These are phyloP conservation scores for Penicillium flavigenum DNA, from an alignment of 495 filamentous ascomycete genomes.

Conservation along the genomic window DNA sequence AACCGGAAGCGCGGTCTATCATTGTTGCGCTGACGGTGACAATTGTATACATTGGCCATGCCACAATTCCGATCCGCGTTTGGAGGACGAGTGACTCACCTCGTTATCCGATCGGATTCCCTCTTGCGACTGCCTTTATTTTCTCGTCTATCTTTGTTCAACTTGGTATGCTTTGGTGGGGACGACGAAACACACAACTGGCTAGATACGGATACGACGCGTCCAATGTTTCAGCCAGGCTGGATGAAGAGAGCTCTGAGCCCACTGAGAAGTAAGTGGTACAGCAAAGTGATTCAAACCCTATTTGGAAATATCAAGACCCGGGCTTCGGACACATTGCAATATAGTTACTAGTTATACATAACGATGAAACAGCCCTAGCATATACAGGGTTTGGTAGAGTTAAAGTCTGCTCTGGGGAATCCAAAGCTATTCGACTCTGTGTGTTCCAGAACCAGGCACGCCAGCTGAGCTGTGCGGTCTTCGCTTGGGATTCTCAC, in stretches of 20 bases:
- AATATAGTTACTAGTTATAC: no score
- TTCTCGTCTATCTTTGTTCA: constrained; percentile 8
- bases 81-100: constrained; percentile 23
- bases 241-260: not conserved
- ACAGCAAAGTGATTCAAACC: not conserved
- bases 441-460: no score
- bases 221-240: not conserved
- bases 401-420: no score
- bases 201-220: not conserved
- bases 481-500: no score
- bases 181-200: constrained; percentile 4
- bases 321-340: no score
- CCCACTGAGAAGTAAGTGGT: not conserved
- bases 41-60: constrained; percentile 25
- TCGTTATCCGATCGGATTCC: constrained; percentile 21
- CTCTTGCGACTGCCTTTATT: constrained; percentile 21
- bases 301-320: not conserved
- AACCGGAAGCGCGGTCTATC: constrained; percentile 19
- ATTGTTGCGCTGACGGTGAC: constrained; percentile 22
- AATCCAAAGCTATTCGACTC: no score
- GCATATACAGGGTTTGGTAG: no score
- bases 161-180: constrained; percentile 12
- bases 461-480: no score
- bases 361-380: no score
- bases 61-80: constrained; percentile 20